Base-by-base conservation (phyloP, 495 filamentous ascomycete species). In the Podospora australis region DNA sequence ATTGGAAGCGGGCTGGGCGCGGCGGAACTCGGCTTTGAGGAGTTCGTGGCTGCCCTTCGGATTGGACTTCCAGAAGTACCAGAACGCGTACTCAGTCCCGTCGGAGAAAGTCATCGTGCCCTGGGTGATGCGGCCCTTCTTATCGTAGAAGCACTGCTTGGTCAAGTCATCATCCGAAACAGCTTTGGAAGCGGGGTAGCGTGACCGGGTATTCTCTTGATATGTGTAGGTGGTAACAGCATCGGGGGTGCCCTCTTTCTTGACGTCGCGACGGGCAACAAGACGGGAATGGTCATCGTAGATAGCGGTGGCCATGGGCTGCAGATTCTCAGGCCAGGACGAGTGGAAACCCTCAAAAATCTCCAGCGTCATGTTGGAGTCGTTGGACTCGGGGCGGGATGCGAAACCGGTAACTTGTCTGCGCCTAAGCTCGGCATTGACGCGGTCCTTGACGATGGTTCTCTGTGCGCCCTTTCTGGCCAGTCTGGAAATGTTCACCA, bases 221-320 rank as follows among this genome's bases (percentile, higher is more conserved):
- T 63, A 60, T 1, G 32, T 52, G 43, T 57, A 63, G 1, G 30
- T 47, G 8, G 47, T 52, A 1, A 23, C 34, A n/a, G n/a, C n/a
- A n/a, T n/a, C n/a, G 8, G 42, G 8, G 6, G 32, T 21, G 2
- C 24, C 40, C 2, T 40, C 9, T 39, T 29, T 43, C 6, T 10
- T 22, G 9, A 43, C 20, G 19, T 57, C 51, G 0, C 22, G 28
- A 10, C 53, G 47, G 14, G 21, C 46, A 7, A 50, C 17, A 2
- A 63, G 44, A 6, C 50, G 59, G 19, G 43, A 50, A 2, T 44
- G 25, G 4, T 49, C 47, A 46, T 63, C 57, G 14, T 63, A 63
- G 1, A 50, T 19, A 8, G 57, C 52, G 2, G 25, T 49, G 11
- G 46, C 29, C 5, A 52, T n/a, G 0, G 59, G 46, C 1, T 49